Conservation (phyloP, 257 asterid species). For the Nicotiana tomentosiformis region DNA sequence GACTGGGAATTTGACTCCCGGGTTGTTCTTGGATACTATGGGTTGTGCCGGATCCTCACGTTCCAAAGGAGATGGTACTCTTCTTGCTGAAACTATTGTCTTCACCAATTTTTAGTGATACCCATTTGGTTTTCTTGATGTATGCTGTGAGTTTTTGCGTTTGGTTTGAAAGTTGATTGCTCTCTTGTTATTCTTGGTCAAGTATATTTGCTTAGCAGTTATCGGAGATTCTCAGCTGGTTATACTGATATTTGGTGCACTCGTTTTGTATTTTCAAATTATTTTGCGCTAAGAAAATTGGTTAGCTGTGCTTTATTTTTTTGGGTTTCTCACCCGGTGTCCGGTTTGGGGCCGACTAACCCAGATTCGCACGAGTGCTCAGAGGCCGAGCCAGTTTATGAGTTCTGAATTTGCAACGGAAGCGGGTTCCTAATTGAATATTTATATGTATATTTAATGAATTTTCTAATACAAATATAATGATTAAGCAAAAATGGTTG, state of each 20-base stretch:
- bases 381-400: no score
- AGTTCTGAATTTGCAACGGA: no score
- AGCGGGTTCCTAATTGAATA: no score
- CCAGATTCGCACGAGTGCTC: no score
- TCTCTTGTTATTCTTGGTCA: neutral
- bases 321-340: no score
- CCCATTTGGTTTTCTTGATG: neutral
- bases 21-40: neutral
- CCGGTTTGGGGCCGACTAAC: no score
- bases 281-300: no score
- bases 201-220: neutral
- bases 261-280: no score
- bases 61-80: conserved; percentile 18
- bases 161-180: neutral
- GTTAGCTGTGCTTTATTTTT: no score
- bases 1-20: neutral
- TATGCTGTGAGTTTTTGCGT: neutral
- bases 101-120: neutral
- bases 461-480: no score
- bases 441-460: no score
- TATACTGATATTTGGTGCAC: neutral
- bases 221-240: neutral
- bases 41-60: conserved; percentile 19
- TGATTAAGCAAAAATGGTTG: no score
- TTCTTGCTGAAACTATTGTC: neutral